phyloP scores from a whole-genome alignment of 1,139 yeast species.

The Meyerozyma carpophila region DNA sequence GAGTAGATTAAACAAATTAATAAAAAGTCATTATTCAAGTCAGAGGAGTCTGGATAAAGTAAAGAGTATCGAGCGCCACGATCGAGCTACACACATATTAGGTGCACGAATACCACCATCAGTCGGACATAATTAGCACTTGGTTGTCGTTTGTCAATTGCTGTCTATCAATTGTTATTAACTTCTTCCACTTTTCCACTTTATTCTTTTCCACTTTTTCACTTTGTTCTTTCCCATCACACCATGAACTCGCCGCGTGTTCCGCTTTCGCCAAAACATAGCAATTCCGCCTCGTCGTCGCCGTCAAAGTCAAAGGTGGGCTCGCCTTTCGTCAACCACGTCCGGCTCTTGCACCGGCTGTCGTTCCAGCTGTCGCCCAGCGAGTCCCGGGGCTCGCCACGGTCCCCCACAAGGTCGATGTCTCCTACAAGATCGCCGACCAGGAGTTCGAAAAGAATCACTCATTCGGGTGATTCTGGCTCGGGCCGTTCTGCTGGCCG shows the following conservation, averaged over 20 bases:
- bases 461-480: background rate
- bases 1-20: background rate
- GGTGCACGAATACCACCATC: too few species aligned
- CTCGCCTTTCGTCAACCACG: slow-evolving; percentile 11
- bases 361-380: slow-evolving; percentile 5
- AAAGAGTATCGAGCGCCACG: too few species aligned
- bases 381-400: slow-evolving; percentile 6
- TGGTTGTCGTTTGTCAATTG: too few species aligned
- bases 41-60: background rate
- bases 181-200: background rate
- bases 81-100: too few species aligned
- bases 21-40: background rate
- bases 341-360: slow-evolving; percentile 7
- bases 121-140: too few species aligned
- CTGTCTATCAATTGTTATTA: too few species aligned
- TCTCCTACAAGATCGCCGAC: slow-evolving; percentile 3
- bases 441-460: background rate
- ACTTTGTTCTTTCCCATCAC: too few species aligned
- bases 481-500: background rate
- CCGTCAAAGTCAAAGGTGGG: slow-evolving; percentile 21
- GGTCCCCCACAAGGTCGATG: slow-evolving; percentile 1
- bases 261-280: slow-evolving; percentile 1
- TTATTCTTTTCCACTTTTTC: too few species aligned
- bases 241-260: slow-evolving; percentile 17
- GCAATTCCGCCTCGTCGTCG: slow-evolving; percentile 9